Conservation (phyloP, 768 basidiomycete genomes). For the Phylloporus sp. region DNA sequence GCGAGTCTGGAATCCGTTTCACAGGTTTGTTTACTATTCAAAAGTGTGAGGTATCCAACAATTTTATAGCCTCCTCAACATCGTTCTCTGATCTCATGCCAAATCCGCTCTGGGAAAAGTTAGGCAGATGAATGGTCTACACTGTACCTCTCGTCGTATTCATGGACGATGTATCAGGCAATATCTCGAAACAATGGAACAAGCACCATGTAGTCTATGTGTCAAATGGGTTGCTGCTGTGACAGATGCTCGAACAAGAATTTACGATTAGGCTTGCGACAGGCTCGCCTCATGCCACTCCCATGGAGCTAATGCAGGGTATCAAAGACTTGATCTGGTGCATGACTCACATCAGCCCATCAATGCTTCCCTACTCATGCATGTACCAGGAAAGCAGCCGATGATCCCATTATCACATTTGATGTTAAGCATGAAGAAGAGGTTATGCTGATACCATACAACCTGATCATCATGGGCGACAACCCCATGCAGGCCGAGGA, state of each 20-base stretch:
- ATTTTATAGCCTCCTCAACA: background rate
- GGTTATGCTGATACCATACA: slow-evolving; percentile 21
- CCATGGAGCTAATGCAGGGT: slow-evolving; percentile 31
- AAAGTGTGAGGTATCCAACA: background rate
- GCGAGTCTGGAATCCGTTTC: background rate
- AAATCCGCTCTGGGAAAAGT: slow-evolving; percentile 14
- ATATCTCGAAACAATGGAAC: slow-evolving; percentile 36
- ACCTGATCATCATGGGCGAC: slow-evolving; percentile 22
- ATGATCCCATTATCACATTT: slow-evolving; percentile 7
- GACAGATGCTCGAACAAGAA: slow-evolving; percentile 29
- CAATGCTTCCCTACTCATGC: background rate
- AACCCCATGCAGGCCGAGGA: slow-evolving; percentile 37
- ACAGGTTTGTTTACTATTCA: background rate
- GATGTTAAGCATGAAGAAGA: slow-evolving; percentile 21
- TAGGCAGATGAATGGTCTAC: slow-evolving; percentile 18
- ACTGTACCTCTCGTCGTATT: slow-evolving; percentile 28
- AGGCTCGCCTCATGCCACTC: slow-evolving; percentile 31
- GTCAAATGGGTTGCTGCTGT: slow-evolving; percentile 29
- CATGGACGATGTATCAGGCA: slow-evolving; percentile 35
- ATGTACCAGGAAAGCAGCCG: background rate
- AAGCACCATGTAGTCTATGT: slow-evolving; percentile 33
- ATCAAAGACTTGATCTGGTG: slow-evolving; percentile 28
- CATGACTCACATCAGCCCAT: background rate
- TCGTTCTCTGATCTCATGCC: slow-evolving; percentile 15
- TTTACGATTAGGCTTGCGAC: slow-evolving; percentile 27